Conservation (phyloP, 305 asterid species). For the Rubia tinctorum region DNA sequence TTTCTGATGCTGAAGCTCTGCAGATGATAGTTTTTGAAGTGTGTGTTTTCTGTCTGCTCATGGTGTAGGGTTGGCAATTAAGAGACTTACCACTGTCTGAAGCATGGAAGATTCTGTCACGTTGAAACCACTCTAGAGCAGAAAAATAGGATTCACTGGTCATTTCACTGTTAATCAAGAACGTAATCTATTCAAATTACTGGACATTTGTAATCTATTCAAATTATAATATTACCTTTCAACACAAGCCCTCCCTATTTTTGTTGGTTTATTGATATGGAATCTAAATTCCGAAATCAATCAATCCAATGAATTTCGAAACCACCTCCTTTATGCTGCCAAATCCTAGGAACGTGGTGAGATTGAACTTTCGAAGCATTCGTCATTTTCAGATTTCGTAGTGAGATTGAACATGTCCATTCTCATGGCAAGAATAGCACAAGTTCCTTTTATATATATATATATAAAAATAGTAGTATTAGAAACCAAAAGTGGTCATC, state of each 20-base stretch:
- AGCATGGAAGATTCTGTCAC: background rate
- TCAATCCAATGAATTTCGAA: background rate
- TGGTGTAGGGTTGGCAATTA: background rate
- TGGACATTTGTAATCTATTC: background rate
- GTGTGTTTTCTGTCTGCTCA: background rate
- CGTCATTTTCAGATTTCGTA: too few relatives aligned
- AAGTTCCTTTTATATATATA: too few relatives aligned
- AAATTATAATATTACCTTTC: background rate
- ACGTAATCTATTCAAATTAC: background rate
- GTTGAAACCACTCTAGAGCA: background rate
- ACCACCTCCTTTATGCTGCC: too few relatives aligned
- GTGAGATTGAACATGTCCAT: too few relatives aligned
- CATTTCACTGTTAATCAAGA: constrained; percentile 4
- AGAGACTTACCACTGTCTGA: background rate
- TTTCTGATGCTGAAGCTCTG: background rate
- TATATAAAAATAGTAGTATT: too few relatives aligned
- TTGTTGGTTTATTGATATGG: background rate
- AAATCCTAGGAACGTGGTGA: too few relatives aligned
- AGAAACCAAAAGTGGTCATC: too few relatives aligned
- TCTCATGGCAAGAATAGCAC: too few relatives aligned
- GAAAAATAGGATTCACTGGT: background rate
- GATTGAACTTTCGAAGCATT: too few relatives aligned
- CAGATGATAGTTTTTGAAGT: background rate
- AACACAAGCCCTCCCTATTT: background rate
- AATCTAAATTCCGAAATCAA: background rate